Conservation (phyloP, 2,329 filamentous ascomycete genomes). For the Fusarium stilboides region DNA sequence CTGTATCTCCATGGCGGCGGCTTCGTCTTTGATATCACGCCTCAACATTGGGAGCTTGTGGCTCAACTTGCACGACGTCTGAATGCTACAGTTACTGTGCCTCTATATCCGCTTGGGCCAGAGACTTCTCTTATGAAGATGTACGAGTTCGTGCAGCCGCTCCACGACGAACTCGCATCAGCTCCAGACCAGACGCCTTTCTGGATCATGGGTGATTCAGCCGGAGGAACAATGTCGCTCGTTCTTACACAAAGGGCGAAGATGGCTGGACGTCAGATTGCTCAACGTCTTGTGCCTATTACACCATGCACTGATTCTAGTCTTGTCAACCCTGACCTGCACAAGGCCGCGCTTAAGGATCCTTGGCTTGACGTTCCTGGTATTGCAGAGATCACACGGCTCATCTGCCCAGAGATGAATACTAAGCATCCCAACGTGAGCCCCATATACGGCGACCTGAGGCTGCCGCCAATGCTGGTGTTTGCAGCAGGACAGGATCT, state of each 20-base stretch:
- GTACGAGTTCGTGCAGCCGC: slow-evolving; percentile 52
- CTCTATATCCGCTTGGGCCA: slow-evolving; percentile 54
- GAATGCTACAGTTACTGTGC: slow-evolving; percentile 52
- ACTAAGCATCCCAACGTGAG: slow-evolving; percentile 49
- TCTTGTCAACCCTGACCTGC: slow-evolving; percentile 50
- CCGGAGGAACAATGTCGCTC: slow-evolving; percentile 52
- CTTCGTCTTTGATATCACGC: slow-evolving; percentile 51
- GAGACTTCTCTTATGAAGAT: slow-evolving; percentile 52
- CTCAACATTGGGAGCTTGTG: slow-evolving; percentile 51
- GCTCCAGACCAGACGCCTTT: slow-evolving; percentile 50
- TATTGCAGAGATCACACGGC: slow-evolving; percentile 44
- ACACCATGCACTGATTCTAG: slow-evolving; percentile 52
- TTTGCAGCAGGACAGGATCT: slow-evolving; percentile 51
- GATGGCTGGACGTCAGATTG: slow-evolving; percentile 44
- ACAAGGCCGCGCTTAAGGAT: slow-evolving; percentile 44
- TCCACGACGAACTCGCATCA: slow-evolving; percentile 52
- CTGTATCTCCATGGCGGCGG: slow-evolving; percentile 54
- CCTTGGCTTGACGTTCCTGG: slow-evolving; percentile 52
- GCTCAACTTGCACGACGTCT: slow-evolving; percentile 50
- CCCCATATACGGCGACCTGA: slow-evolving; percentile 50
- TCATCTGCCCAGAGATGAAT: slow-evolving; percentile 51
- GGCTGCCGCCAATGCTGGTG: slow-evolving; percentile 52
- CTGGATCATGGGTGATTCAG: slow-evolving; percentile 52
- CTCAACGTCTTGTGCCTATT: slow-evolving; percentile 49
- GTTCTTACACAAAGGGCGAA: slow-evolving; percentile 52